Base-by-base conservation (phyloP, 768 basidiomycete genomes). In the Suillus tomentosus region DNA sequence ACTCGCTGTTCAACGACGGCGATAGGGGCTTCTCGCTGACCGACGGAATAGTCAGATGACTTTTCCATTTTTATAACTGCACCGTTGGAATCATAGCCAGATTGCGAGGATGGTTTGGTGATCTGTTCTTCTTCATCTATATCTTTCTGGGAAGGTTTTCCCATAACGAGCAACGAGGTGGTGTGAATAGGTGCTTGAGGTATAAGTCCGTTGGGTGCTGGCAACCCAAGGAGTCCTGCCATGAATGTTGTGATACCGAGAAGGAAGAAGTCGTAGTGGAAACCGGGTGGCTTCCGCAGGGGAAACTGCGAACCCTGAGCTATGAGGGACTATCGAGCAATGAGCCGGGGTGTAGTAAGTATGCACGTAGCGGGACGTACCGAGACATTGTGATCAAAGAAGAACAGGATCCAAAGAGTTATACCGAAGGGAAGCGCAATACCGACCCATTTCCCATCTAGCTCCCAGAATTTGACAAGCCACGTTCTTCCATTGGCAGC, bases 121-220 rank as follows among this genome's bases (percentile, higher is more conserved):
- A 54, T 11, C 14, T 77, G 79, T 48, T 79, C 74, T 62, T 78
- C 73, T 36, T 77, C 74, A 40, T 81, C 78, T 34, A 78, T 76
- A 34, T 71, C 72, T n/a, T 75, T 76, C 67, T 80, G 80, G 1
- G 63, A 47, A 13, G 77, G 72, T 3, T 68, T 75, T 0, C 87
- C 87, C 84, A 91, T 85, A 42, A 95, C 80, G 31, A 91, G 78
- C 2, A 98, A 84, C 11, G 94, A 90, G 8, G 84, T 83, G 1
- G 95, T 96, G 70, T 97, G 95, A n/a, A 96, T 91, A 2, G 95
- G 96, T 1, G 96, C 96, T 71, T 92, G 91, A 1, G 90, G 91
- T 59, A 92, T 91, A 19, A 92, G 80, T 2, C 90, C 90, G 68
- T 96, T 95, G 0, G 93, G 94, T 1, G 94, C 93, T 1, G 94